Conservation (phyloP, 306 rosid genomes). For the Vigna trinervia region DNA sequence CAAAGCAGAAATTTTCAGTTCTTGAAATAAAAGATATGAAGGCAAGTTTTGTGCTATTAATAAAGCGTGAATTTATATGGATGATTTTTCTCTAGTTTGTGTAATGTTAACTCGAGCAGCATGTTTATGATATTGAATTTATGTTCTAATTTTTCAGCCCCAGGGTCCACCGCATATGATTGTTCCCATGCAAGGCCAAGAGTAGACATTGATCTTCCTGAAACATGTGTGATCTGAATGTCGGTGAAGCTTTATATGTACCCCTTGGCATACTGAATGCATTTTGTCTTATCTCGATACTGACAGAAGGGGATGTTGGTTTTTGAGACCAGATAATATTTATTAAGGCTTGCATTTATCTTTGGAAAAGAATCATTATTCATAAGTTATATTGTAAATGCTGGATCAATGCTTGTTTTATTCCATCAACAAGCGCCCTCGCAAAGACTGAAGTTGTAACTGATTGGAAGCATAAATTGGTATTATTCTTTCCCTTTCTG, state of each 20-base stretch:
- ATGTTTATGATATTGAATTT: slow-evolving; percentile 2
- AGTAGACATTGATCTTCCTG: slow-evolving; percentile 46
- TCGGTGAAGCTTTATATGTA: slow-evolving; percentile 37
- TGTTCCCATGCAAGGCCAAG: slow-evolving; percentile 73
- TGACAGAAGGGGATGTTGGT: slow-evolving; percentile 40
- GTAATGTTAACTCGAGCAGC: slow-evolving; percentile 2
- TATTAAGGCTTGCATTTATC: slow-evolving; percentile 46
- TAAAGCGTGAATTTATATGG: background rate
- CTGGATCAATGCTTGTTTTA: slow-evolving; percentile 36
- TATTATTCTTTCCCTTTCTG: background rate
- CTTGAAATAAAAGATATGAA: background rate
- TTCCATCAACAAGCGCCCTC: slow-evolving; percentile 26
- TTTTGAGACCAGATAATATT: slow-evolving; percentile 37
- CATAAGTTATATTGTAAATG: slow-evolving; percentile 40
- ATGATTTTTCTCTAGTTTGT: background rate
- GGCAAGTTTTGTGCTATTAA: slow-evolving; percentile 10
- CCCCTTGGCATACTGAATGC: slow-evolving; percentile 34
- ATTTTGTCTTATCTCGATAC: slow-evolving; percentile 44
- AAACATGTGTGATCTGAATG: slow-evolving; percentile 35
- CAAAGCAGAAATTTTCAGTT: background rate
- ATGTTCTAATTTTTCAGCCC: slow-evolving; percentile 31
- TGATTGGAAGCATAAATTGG: slow-evolving; percentile 42
- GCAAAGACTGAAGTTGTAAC: slow-evolving; percentile 18
- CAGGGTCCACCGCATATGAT: slow-evolving; percentile 78
- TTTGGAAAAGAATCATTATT: slow-evolving; percentile 40